Evolutionary conservation across 768 basidiomycete species (phyloP).

Genomic region (Tricholomella constricta): DNA sequence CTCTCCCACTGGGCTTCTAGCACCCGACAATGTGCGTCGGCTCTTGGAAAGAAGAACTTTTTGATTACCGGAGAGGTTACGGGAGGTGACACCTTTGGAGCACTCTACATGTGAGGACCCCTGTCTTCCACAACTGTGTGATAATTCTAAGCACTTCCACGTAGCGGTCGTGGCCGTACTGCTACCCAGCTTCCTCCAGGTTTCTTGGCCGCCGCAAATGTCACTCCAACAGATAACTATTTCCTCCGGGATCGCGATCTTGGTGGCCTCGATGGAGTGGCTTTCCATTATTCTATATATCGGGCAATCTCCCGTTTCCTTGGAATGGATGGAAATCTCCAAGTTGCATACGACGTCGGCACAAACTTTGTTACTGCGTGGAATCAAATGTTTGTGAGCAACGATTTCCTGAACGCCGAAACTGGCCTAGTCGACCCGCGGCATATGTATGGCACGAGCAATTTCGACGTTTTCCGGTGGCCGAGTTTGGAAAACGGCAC

Average conservation of each 20-base stretch:
- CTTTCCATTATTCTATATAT: slow-evolving; percentile 95
- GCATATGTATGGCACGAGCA: slow-evolving; percentile 91
- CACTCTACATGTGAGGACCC: slow-evolving; percentile 73
- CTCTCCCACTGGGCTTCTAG: slow-evolving; percentile 73
- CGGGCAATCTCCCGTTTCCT: slow-evolving; percentile 84
- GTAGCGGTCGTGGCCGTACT: slow-evolving; percentile 86
- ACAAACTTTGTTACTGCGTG: slow-evolving; percentile 86
- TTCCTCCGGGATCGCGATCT: slow-evolving; percentile 71
- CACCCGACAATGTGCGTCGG: slow-evolving; percentile 73
- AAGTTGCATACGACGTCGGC: slow-evolving; percentile 85
- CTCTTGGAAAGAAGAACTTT: slow-evolving; percentile 82
- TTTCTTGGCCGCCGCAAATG: slow-evolving; percentile 68
- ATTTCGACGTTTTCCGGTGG: slow-evolving; percentile 96
- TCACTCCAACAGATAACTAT: slow-evolving; percentile 61
- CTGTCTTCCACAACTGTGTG: background rate
- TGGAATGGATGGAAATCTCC: slow-evolving; percentile 94
- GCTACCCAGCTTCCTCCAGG: slow-evolving; percentile 67
- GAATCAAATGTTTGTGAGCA: slow-evolving; percentile 88
- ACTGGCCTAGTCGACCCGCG: slow-evolving; percentile 72
- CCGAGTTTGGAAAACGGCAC: slow-evolving; percentile 86
- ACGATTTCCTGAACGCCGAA: slow-evolving; percentile 81
- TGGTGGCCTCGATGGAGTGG: slow-evolving; percentile 73
- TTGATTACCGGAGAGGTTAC: slow-evolving; percentile 93
- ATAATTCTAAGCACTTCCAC: background rate
- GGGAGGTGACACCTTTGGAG: slow-evolving; percentile 88